These are phyloP conservation scores for Sporothrix pseudoabietina DNA, from an alignment of 2,329 filamentous ascomycete species.

Conservation along the genomic window DNA sequence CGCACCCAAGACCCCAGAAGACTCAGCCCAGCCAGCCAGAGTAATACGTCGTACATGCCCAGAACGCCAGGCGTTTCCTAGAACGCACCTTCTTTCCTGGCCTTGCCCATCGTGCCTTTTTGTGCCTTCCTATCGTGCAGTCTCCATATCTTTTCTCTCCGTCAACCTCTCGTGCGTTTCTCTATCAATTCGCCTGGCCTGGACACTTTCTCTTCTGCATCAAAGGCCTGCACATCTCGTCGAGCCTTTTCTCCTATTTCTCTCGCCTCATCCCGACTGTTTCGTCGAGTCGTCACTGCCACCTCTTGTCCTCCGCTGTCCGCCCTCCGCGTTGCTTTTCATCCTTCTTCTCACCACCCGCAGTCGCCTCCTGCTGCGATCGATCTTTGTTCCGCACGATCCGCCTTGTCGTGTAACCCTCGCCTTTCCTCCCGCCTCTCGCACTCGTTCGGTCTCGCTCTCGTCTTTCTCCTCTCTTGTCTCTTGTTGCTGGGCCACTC, in stretches of 20 bases:
- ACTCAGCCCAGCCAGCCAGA: too few relatives aligned
- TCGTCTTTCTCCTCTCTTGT: background rate
- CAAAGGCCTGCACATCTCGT: background rate
- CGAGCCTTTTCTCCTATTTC: background rate
- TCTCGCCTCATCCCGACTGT: background rate
- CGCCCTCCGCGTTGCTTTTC: background rate
- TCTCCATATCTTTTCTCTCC: background rate
- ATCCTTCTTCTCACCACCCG: background rate
- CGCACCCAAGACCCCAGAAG: background rate
- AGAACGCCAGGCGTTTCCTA: background rate
- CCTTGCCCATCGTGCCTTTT: constrained; percentile 6
- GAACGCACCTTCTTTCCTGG: background rate
- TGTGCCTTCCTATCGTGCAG: background rate
- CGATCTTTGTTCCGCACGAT: constrained; percentile 12
- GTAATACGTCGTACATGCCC: too few relatives aligned
- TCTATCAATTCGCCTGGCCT: background rate
- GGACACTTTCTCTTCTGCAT: background rate
- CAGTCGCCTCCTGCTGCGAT: constrained; percentile 7
- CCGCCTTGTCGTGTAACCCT: constrained; percentile 19
- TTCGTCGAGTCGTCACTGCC: background rate
- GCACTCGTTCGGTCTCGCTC: background rate
- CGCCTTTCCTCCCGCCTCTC: constrained; percentile 1
- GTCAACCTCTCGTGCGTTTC: background rate
- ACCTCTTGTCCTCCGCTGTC: background rate
- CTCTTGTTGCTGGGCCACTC: background rate